Conservation (phyloP, 176 grass and related monocot species). For the Puccinellia tenuiflora region DNA sequence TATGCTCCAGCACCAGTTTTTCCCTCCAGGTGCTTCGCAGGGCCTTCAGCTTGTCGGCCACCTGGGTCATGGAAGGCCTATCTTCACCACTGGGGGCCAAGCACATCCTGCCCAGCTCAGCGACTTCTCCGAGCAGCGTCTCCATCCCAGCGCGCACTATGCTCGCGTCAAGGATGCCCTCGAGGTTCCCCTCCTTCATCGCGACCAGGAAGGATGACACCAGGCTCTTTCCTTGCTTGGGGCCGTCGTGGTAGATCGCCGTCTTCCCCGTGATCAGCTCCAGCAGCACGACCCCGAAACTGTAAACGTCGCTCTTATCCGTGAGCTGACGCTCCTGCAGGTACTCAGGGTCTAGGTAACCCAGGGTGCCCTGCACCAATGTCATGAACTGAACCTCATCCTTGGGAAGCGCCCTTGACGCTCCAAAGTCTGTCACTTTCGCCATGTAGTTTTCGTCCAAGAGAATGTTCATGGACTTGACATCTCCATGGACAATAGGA, state of each 20-base stretch:
- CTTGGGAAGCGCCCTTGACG: not conserved
- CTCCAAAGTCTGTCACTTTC: not conserved
- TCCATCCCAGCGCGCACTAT: not conserved
- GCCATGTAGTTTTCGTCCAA: not conserved
- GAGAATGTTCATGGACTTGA: slow-evolving; percentile 11
- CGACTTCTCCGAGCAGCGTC: not conserved
- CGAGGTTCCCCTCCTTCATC: not conserved
- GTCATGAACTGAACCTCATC: slow-evolving; percentile 12
- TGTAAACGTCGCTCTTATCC: not conserved
- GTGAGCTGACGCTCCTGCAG: not conserved
- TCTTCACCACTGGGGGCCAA: not conserved
- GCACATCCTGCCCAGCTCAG: not conserved
- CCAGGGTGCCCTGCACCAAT: not conserved
- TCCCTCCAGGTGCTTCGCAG: not conserved
- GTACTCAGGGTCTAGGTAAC: slow-evolving; percentile 1
- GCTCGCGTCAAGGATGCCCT: not conserved
- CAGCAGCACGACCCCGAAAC: not conserved
- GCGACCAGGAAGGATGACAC: not conserved
- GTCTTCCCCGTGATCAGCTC: slow-evolving; percentile 1
- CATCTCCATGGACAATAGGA: not conserved
- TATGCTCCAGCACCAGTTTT: not conserved
- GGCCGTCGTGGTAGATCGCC: not conserved
- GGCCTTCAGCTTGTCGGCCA: not conserved
- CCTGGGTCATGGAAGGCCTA: not conserved
- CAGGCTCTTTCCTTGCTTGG: not conserved